Percentiles rank a stretch among this genome's conserved stretches.
Conservation (phyloP, 768 basidiomycete species). For the Crucibulum laeve region DNA sequence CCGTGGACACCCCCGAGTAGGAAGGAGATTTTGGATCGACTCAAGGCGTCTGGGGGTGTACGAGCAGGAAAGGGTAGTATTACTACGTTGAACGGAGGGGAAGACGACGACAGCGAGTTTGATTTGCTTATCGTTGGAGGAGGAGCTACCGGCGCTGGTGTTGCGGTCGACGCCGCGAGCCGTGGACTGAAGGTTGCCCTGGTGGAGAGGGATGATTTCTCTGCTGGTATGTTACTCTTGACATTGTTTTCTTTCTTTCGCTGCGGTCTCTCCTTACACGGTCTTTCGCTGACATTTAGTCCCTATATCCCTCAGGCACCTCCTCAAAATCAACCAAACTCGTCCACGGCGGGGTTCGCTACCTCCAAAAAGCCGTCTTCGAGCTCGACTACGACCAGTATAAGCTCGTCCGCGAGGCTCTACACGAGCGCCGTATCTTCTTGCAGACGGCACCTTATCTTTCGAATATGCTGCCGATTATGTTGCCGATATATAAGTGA, state of each 20-base stretch:
- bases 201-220: slow-evolving; percentile 91
- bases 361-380: slow-evolving; percentile 94
- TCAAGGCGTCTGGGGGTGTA: slow-evolving; percentile 46
- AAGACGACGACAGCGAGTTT: slow-evolving; percentile 44
- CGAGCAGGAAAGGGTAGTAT: slow-evolving; percentile 7
- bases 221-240: slow-evolving; percentile 54
- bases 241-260: too few species aligned
- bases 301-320: slow-evolving; percentile 53
- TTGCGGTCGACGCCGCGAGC: slow-evolving; percentile 93
- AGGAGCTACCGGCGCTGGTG: slow-evolving; percentile 93
- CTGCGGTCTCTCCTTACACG: too few species aligned
- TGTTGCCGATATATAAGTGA: slow-evolving; percentile 91
- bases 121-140: slow-evolving; percentile 88
- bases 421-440: slow-evolving; percentile 91
- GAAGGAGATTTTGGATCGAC: slow-evolving; percentile 56
- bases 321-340: slow-evolving; percentile 98
- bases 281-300: neutral
- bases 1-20: slow-evolving; percentile 76
- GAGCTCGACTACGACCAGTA: slow-evolving; percentile 96
- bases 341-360: slow-evolving; percentile 96
- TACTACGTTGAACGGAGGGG: neutral
- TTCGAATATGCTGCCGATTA: slow-evolving; percentile 90
- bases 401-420: slow-evolving; percentile 93
- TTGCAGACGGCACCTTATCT: slow-evolving; percentile 95
- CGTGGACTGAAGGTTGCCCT: slow-evolving; percentile 89